phyloP scores from a whole-genome alignment of 108 stramenopile species.

The Skeletonema menzelii region DNA sequence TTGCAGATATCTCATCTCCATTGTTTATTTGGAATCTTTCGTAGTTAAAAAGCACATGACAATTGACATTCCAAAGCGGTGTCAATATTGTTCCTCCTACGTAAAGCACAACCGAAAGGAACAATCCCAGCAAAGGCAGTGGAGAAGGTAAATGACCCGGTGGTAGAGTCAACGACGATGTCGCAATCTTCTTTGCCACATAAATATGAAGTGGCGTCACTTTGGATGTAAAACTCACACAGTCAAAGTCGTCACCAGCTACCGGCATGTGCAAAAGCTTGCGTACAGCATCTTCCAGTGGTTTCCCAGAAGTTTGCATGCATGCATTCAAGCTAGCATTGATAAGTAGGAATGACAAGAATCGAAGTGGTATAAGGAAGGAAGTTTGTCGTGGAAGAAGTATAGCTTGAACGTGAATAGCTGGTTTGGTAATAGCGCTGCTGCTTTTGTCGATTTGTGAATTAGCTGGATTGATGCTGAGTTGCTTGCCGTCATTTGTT shows the following conservation, averaged over 20 bases:
- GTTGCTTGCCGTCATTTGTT: not conserved
- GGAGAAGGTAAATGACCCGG: slow-evolving; percentile 51
- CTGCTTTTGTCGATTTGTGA: slow-evolving; percentile 1
- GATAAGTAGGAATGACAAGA: slow-evolving; percentile 21
- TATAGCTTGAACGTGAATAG: slow-evolving; percentile 38
- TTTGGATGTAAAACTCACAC: slow-evolving; percentile 10
- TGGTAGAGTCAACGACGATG: slow-evolving; percentile 38
- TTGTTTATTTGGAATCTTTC: slow-evolving; percentile 11
- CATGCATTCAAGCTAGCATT: slow-evolving; percentile 32
- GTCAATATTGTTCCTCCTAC: slow-evolving; percentile 47
- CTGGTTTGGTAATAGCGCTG: not conserved
- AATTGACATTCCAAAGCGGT: slow-evolving; percentile 54
- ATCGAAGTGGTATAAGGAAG: slow-evolving; percentile 10
- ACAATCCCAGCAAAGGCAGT: slow-evolving; percentile 45
- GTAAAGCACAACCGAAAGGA: slow-evolving; percentile 32
- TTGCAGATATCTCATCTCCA: not conserved
- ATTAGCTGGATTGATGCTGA: not conserved
- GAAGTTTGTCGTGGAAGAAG: slow-evolving; percentile 39
- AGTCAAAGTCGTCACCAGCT: not conserved
- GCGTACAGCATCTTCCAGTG: slow-evolving; percentile 49
- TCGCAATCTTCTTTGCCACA: slow-evolving; percentile 45
- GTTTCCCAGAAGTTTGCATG: slow-evolving; percentile 50
- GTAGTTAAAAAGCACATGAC: slow-evolving; percentile 44
- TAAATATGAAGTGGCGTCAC: slow-evolving; percentile 39
- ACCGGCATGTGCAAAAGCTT: slow-evolving; percentile 28